Percentiles rank a stretch among this genome's conserved stretches.
Conservation (phyloP, 345 rosid genomes). For the Citrus medica region DNA sequence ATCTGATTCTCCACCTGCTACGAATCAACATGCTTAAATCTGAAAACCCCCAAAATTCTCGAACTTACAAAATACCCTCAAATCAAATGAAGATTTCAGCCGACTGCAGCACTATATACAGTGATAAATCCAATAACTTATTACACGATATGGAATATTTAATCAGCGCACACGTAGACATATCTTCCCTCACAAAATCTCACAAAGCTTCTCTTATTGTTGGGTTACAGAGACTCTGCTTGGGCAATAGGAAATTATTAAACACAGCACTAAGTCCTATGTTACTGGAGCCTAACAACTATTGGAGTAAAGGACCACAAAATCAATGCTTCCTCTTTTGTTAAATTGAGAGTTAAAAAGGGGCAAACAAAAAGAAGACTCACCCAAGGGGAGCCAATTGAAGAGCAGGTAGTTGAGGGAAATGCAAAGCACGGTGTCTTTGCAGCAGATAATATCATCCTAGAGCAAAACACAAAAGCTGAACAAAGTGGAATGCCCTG, state of each 20-base stretch:
- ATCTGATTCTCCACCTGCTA: neutral
- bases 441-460: conserved; percentile 10
- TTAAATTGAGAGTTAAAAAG: neutral
- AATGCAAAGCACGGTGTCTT: conserved; percentile 9
- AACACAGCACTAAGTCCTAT: conserved; percentile 14
- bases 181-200: conserved; percentile 5
- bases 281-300: conserved; percentile 3
- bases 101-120: neutral
- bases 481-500: conserved; percentile 30
- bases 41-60: neutral
- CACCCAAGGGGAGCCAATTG: neutral
- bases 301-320: conserved; percentile 17
- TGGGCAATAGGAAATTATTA: neutral
- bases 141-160: neutral
- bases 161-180: conserved; percentile 8
- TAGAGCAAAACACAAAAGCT: conserved; percentile 5
- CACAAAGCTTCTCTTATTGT: neutral
- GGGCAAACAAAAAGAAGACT: neutral
- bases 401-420: neutral
- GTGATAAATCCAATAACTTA: neutral
- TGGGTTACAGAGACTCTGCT: conserved; percentile 2
- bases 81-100: neutral
- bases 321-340: neutral
- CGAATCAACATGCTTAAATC: neutral
- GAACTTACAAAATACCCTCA: neutral